Base-by-base conservation (phyloP, 371 early-diverging fungal species). In the Mortierella sp. region DNA sequence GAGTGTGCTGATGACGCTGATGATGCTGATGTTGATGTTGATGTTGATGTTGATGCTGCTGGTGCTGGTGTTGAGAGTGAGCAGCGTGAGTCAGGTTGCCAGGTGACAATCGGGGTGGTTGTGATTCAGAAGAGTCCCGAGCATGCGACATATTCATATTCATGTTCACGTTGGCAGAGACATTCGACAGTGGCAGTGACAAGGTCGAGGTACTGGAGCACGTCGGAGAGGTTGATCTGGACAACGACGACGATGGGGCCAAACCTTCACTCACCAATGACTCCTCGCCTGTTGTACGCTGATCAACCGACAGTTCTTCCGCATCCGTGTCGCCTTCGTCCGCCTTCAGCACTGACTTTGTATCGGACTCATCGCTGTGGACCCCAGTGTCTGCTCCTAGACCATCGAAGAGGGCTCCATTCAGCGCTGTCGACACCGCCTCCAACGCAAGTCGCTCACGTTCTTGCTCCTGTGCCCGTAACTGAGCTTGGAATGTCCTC, bases 241-340 rank as follows among this genome's bases (percentile, higher is more conserved):
- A 70, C 15, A 62, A 21, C 3, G 44, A 30, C 4, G 31, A 49
- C 0, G 51, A n/a, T n/a, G n/a, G n/a, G n/a, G n/a, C 34, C n/a
- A 21, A 8, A 3, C 52, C 55, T 34, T 70, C 64, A 15, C 70
- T 70, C 8, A 24, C 65, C 14, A 46, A 57, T 6, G 70, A 71
- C 8, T 50, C 39, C 2, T 41, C 59, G 8, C 15, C 54, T 7
- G 19, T 42, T 3, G 37, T 44, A 28, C 42, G 56, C 37, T 60
- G 37, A 14, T 34, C 64, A 24, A 69, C 30, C 9, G 49, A 19
- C 11, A 76, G 44, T 31, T 76, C 78, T 46, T 76, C 78, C 0
- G 78, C 78, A 49, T 76, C 78, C 12, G 63, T 76, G 32, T 76
- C 78, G 1, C 78, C 78, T 19, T 76, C 69, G 21, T 75, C 62